Evolutionary conservation across 192 early-diverging fungal genomes (phyloP), one percentile per base, ranked within the genome.

Genomic region (Backusella luteola): DNA sequence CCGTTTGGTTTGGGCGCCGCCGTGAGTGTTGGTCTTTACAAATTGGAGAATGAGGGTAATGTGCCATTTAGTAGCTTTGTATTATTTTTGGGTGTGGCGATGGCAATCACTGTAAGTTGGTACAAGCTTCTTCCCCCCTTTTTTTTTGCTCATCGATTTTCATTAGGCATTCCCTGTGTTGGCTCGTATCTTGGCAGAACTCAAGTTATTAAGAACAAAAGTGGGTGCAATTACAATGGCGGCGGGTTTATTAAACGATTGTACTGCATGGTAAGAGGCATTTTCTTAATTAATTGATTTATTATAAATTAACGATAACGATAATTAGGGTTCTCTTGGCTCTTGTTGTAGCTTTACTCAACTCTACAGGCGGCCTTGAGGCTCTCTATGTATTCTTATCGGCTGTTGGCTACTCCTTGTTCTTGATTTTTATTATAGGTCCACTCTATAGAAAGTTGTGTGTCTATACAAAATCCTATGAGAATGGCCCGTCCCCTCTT

Each of bases 131-230:
- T 38, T 11, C 36, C 17, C 21, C 23, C 1, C 19, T 9, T 8
- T 21, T n/a, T n/a, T 52, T n/a, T 17, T n/a, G 7, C 49, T 52
- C 49, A 52, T 52, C 5, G 11, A 1, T 39, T 39, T 52, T 4
- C 15, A 36, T 9, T 79, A 87, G 84, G 96, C 96, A 1, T 99
- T 97, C 72, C 97, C 97, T 0, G 97, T 99, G 0, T 87, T 99
- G 35, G 97, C 95, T 0, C 96, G 97, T 74, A 97, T 99, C 67
- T 81, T 99, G 69, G 91, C 94, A 0, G 96, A 97, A 82, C 87
- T 91, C 39, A 95, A 96, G 76, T 80, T 99, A 35, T 82, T 97
- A 39, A 83, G 85, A 4, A 94, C 95, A 36, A 84, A 84, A 6
- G 95, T 97, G 15, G 97, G 96, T 15, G 87, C 91, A 21, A 84